These are phyloP conservation scores for Botrytis sinoallii DNA, from an alignment of 2,329 filamentous ascomycete genomes.

Conservation along the genomic window DNA sequence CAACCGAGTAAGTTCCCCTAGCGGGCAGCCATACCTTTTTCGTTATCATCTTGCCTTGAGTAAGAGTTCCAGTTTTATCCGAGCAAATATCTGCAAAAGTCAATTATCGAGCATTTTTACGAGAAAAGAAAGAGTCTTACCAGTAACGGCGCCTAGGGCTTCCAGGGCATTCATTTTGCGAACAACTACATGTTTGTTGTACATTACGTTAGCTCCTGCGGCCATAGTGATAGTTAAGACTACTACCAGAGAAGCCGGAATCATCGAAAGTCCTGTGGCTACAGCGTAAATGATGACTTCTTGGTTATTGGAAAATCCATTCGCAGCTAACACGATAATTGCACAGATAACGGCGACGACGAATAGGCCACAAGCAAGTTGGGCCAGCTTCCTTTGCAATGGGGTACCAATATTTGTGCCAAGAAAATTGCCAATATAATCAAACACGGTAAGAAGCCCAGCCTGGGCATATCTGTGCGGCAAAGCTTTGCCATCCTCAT, in stretches of 20 bases:
- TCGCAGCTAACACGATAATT: conserved; percentile 62
- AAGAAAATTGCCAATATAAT: conserved; percentile 58
- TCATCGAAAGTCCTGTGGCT: conserved; percentile 57
- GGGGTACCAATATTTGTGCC: conserved; percentile 65
- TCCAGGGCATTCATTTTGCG: conserved; percentile 55
- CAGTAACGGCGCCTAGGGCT: conserved; percentile 54
- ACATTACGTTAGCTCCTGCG: conserved; percentile 57
- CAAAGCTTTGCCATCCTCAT: conserved; percentile 48
- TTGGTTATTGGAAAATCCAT: conserved; percentile 47
- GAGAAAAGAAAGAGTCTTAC: conserved; percentile 41
- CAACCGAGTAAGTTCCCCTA: conserved; percentile 51
- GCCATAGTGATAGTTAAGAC: conserved; percentile 67
- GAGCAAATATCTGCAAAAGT: conserved; percentile 55
- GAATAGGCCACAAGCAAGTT: conserved; percentile 61
- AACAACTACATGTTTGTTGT: conserved; percentile 54
- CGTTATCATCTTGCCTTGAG: conserved; percentile 48
- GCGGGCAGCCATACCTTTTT: conserved; percentile 54
- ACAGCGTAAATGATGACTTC: conserved; percentile 64
- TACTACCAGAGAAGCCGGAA: conserved; percentile 60
- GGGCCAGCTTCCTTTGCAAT: conserved; percentile 63
- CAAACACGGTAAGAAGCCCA: conserved; percentile 45
- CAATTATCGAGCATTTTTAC: conserved; percentile 41
- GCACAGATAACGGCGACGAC: conserved; percentile 61
- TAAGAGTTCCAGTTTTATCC: conserved; percentile 72
- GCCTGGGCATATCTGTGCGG: conserved; percentile 46